Conservation (phyloP, 352 stramenopile genomes). For the Phytophthora cryptogea region DNA sequence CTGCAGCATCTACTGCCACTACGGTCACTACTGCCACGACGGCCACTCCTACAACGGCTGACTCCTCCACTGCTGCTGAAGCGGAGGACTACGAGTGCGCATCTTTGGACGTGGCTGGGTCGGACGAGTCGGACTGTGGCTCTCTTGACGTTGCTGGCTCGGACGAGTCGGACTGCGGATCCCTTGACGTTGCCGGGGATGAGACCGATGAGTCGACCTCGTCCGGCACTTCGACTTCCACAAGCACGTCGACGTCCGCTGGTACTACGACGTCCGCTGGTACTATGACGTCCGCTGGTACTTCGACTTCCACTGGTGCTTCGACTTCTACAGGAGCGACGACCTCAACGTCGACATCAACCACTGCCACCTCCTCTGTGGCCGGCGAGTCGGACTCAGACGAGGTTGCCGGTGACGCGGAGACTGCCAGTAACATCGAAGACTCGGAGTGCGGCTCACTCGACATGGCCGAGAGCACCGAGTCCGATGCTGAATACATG, state of each 20-base stretch:
- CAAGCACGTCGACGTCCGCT: conserved; percentile 12
- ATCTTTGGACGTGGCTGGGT: conserved; percentile 23
- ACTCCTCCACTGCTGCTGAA: conserved; percentile 19
- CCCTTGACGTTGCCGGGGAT: conserved; percentile 27
- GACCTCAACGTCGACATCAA: conserved; percentile 18
- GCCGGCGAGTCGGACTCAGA: conserved; percentile 21
- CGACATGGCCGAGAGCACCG: conserved; percentile 31
- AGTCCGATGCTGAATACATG: conserved; percentile 24
- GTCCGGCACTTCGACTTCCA: conserved; percentile 5
- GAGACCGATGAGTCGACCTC: conserved; percentile 21
- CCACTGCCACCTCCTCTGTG: conserved; percentile 18
- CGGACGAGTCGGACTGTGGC: conserved; percentile 25
- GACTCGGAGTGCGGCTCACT: conserved; percentile 33
- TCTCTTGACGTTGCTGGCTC: conserved; percentile 26
- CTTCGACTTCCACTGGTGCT: conserved; percentile 13
- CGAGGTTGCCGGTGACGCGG: conserved; percentile 27
- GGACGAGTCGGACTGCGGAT: conserved; percentile 24
- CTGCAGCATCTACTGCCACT: conserved; percentile 3
- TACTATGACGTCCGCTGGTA: conserved; percentile 9
- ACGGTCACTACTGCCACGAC: conserved; percentile 6
- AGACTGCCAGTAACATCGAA: conserved; percentile 22
- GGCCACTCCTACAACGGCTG: conserved; percentile 5
- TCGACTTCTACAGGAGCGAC: conserved; percentile 11
- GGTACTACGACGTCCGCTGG: conserved; percentile 13
- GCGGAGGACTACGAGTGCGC: conserved; percentile 25